Conservation (phyloP, 1,284 basidiomycete species). For the Sanguinoderma infundibulare region DNA sequence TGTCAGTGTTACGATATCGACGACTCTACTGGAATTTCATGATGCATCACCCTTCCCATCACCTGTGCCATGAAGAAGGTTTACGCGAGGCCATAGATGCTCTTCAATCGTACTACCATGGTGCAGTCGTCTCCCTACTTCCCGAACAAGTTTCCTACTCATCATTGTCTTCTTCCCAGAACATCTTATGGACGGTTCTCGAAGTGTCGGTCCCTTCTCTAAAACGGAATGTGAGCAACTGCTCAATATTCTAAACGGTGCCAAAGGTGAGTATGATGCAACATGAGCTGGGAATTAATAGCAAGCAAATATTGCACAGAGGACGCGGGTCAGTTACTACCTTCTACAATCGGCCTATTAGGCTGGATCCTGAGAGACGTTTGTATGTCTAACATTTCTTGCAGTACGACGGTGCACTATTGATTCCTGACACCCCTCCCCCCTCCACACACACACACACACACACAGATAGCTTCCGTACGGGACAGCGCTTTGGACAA, state of each 20-base stretch:
- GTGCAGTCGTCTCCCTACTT: conserved; percentile 31
- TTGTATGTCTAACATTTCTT: conserved; percentile 31
- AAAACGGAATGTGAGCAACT: conserved; percentile 56
- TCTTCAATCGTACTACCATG: conserved; percentile 50
- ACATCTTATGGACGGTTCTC: conserved; percentile 47
- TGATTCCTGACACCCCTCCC: background rate
- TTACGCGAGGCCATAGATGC: conserved; percentile 52
- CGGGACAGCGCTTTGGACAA: conserved; percentile 48
- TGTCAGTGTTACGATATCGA: conserved; percentile 47
- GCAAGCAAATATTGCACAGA: background rate
- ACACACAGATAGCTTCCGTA: conserved; percentile 47
- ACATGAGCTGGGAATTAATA: background rate
- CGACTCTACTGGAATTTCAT: conserved; percentile 57
- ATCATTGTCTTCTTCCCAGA: conserved; percentile 29
- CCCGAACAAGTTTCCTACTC: background rate
- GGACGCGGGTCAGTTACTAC: background rate
- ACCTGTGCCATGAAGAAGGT: conserved; percentile 43
- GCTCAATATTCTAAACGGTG: conserved; percentile 38
- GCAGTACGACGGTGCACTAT: too few species aligned
- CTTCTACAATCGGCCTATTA: conserved; percentile 13
- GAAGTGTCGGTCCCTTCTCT: conserved; percentile 52
- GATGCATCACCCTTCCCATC: conserved; percentile 51
- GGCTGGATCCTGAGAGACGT: conserved; percentile 41
- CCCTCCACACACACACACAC: too few species aligned
- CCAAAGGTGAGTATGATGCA: conserved; percentile 26